These are phyloP conservation scores for Hymenoscyphus albidus DNA, from an alignment of 2,329 filamentous ascomycete genomes.

Conservation along the genomic window DNA sequence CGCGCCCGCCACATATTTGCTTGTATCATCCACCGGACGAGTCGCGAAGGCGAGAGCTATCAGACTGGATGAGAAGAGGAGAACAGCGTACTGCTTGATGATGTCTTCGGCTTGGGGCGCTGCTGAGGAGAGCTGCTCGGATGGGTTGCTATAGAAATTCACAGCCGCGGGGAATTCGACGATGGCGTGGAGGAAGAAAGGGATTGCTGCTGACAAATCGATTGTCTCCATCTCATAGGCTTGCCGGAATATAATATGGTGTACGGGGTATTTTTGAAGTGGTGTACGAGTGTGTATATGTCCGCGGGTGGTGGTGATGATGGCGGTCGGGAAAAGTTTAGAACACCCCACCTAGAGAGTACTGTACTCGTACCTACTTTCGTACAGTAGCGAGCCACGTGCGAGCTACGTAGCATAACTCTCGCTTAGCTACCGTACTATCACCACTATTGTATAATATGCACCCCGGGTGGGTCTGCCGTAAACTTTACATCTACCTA, in stretches of 20 bases:
- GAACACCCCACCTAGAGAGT: no score
- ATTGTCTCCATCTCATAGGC: neutral
- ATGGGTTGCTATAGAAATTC: slow-evolving; percentile 37
- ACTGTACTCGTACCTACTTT: no score
- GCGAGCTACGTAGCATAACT: no score
- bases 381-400: no score
- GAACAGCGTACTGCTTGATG: slow-evolving; percentile 39
- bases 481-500: no score
- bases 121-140: slow-evolving; percentile 30
- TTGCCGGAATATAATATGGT: neutral
- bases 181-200: slow-evolving; percentile 35
- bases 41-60: slow-evolving; percentile 35
- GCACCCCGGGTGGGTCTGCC: no score
- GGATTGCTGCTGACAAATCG: slow-evolving; percentile 11
- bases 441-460: no score
- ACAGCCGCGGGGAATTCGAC: slow-evolving; percentile 37
- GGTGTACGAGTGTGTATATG: no score
- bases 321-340: neutral
- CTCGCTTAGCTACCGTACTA: no score
- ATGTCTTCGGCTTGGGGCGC: slow-evolving; percentile 36
- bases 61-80: slow-evolving; percentile 35
- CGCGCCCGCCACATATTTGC: slow-evolving; percentile 33
- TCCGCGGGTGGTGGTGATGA: neutral
- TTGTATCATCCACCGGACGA: slow-evolving; percentile 30
- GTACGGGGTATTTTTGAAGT: no score